Evolutionary conservation across 495 filamentous ascomycete species (phyloP).

Genomic region (Penicillium dipodomyicola): DNA sequence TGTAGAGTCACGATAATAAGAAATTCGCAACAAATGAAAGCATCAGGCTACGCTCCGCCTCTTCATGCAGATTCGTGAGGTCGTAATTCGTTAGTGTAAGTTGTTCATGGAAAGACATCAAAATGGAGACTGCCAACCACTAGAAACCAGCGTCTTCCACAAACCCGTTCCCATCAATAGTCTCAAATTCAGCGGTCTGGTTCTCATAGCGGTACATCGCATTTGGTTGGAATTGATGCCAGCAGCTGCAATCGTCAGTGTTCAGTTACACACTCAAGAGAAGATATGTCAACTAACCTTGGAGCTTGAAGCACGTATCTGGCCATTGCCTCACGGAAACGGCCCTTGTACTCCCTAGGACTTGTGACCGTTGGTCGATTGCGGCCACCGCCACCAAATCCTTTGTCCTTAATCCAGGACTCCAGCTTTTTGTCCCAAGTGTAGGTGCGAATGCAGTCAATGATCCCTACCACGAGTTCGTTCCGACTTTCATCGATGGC

Average conservation of each 20-base stretch:
- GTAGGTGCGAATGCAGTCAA: conserved; percentile 97
- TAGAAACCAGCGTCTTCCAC: conserved; percentile 2
- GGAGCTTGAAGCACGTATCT: conserved; percentile 78
- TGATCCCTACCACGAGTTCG: conserved; percentile 94
- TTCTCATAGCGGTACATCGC: conserved; percentile 46
- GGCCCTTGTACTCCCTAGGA: conserved; percentile 94
- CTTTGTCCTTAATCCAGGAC: conserved; percentile 96
- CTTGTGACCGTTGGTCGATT: conserved; percentile 94
- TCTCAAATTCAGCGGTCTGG: conserved; percentile 28
- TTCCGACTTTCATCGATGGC: conserved; percentile 86
- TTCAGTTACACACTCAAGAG: neutral
- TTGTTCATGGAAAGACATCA: too few species aligned
- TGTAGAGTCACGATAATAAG: neutral
- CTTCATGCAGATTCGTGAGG: conserved; percentile 2
- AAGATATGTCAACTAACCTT: conserved; percentile 43
- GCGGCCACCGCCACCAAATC: conserved; percentile 77
- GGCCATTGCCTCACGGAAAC: conserved; percentile 95
- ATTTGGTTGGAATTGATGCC: conserved; percentile 66
- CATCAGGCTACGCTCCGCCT: neutral
- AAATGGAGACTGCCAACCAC: neutral
- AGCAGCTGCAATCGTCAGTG: conserved; percentile 51
- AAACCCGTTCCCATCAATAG: conserved; percentile 21
- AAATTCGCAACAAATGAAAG: neutral
- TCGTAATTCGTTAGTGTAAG: conserved; percentile 19
- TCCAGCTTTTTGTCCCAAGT: conserved; percentile 99